These are phyloP conservation scores for Multifurca ochricompacta DNA, from an alignment of 768 basidiomycete species.

Conservation along the genomic window DNA sequence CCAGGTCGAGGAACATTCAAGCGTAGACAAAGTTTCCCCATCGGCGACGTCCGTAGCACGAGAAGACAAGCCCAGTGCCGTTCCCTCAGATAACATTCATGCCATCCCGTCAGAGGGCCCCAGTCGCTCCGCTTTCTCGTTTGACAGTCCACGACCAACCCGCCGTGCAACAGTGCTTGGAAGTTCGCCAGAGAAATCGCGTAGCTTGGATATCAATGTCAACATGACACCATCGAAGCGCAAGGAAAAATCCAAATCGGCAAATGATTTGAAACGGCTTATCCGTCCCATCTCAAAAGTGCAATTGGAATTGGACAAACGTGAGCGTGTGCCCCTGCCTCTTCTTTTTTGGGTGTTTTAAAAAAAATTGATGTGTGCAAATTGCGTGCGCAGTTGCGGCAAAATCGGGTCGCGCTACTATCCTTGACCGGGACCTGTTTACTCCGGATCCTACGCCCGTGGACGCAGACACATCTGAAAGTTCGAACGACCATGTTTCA, in stretches of 20 bases:
- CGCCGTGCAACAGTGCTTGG: slow-evolving; percentile 64
- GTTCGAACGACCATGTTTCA: slow-evolving; percentile 14
- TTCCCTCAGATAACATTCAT: slow-evolving; percentile 20
- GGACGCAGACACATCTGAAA: slow-evolving; percentile 34
- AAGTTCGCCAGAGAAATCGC: slow-evolving; percentile 42
- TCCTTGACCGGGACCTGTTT: slow-evolving; percentile 59
- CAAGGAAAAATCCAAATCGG: slow-evolving; percentile 59
- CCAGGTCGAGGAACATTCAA: slow-evolving; percentile 34
- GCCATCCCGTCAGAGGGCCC: slow-evolving; percentile 24
- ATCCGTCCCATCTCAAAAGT: slow-evolving; percentile 61
- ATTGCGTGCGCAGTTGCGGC: slow-evolving; percentile 16
- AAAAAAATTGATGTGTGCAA: too few species aligned
- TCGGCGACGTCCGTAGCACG: slow-evolving; percentile 4
- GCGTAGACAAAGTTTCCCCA: slow-evolving; percentile 26
- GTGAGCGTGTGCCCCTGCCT: too few species aligned
- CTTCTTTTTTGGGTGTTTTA: too few species aligned
- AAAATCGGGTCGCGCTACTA: slow-evolving; percentile 20
- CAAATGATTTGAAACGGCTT: slow-evolving; percentile 54
- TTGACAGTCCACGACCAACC: slow-evolving; percentile 30
- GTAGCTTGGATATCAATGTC: slow-evolving; percentile 29
- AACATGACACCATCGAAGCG: slow-evolving; percentile 50
- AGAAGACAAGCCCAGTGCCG: background rate
- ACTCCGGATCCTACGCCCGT: slow-evolving; percentile 41
- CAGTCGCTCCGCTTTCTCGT: slow-evolving; percentile 14
- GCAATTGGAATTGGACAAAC: slow-evolving; percentile 54